These are phyloP conservation scores for Cryphonectria naterciae DNA, from an alignment of 2,329 filamentous ascomycete genomes.

Conservation along the genomic window DNA sequence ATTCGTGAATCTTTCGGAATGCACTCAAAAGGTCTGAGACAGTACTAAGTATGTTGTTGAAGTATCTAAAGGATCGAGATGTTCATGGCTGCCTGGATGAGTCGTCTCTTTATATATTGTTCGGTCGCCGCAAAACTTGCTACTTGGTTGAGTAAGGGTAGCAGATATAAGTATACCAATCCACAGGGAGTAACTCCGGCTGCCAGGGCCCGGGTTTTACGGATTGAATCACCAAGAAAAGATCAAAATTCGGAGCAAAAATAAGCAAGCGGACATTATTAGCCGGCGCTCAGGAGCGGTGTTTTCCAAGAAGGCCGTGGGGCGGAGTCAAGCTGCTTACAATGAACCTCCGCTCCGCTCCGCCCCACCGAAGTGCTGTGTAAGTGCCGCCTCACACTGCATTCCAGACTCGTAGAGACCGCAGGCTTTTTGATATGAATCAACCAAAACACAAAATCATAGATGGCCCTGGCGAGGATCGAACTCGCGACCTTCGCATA, in stretches of 20 bases:
- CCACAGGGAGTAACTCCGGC: too few relatives aligned
- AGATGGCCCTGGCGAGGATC: background rate
- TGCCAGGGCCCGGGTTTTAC: too few relatives aligned
- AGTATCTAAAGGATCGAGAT: background rate
- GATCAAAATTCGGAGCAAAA: background rate
- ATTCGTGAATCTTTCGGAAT: background rate
- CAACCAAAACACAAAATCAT: background rate
- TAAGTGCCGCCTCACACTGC: background rate
- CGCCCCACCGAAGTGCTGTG: background rate
- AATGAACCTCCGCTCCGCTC: background rate
- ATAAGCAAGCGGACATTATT: background rate
- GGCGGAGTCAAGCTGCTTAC: background rate
- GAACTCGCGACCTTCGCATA: background rate
- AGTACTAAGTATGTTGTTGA: background rate
- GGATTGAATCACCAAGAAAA: background rate
- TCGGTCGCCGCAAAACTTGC: background rate
- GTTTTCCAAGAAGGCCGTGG: background rate
- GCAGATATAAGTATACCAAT: too few relatives aligned
- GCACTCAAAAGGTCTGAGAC: background rate
- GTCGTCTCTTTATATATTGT: background rate
- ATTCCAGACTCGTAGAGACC: background rate
- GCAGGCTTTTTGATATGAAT: background rate
- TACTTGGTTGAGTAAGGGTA: background rate
- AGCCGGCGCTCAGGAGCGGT: background rate
- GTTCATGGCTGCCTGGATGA: background rate